These are phyloP conservation scores for Eudorina sp. DNA, from an alignment of 139 green algal species.

Conservation along the genomic window DNA sequence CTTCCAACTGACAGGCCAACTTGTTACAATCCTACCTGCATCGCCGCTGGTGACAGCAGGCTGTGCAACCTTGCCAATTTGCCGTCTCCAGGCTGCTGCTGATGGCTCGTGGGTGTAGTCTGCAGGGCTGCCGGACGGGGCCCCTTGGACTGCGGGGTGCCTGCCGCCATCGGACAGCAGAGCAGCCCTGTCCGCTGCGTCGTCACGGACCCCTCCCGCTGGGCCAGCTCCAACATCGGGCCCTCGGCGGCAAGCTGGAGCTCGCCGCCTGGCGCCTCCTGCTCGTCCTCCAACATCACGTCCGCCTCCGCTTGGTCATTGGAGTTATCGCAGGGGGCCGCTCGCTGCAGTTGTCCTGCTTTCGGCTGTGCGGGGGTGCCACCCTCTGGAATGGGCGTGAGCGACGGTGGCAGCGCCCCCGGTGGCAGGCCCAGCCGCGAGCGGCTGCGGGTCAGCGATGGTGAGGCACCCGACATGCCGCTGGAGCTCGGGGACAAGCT, in stretches of 20 bases:
- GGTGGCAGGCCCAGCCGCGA: conserved; percentile 1
- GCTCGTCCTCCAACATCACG: not conserved
- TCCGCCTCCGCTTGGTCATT: not conserved
- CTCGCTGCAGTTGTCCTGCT: not conserved
- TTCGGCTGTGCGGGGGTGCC: not conserved
- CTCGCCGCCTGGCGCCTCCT: not conserved
- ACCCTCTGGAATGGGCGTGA: conserved; percentile 7
- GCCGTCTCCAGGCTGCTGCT: not conserved
- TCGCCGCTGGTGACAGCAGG: conserved; percentile 33
- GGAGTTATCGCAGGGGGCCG: too few relatives aligned
- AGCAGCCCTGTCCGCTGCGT: not conserved
- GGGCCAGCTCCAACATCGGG: not conserved
- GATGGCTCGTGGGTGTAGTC: conserved; percentile 12
- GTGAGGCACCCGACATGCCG: not conserved
- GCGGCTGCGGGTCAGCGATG: not conserved
- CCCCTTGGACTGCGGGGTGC: conserved; percentile 20
- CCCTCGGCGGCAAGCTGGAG: not conserved
- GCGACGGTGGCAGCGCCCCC: not conserved
- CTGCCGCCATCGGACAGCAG: not conserved
- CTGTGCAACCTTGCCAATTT: conserved; percentile 32
- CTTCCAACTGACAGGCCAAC: too few relatives aligned
- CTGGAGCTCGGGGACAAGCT: not conserved
- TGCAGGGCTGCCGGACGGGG: not conserved
- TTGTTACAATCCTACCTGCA: conserved; percentile 34
- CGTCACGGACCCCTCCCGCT: not conserved